Percentiles rank a stretch among this genome's conserved stretches.
phyloP scores from a whole-genome alignment of 2,329 filamentous ascomycete species.

The Cryphonectria naterciae region DNA sequence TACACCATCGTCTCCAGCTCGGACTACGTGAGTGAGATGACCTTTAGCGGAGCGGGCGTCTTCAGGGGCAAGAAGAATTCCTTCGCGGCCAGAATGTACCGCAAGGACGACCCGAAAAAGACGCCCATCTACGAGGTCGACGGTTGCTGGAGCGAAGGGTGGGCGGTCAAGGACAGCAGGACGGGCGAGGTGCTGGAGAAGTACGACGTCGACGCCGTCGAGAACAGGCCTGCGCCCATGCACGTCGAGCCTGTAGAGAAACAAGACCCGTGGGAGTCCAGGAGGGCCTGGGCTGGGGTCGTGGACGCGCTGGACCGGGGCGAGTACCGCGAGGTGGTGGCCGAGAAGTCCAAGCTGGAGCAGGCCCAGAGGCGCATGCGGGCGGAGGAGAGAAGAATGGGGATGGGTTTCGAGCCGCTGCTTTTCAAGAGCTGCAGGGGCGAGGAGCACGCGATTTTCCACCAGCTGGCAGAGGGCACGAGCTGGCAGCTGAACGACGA shows the following conservation, averaged over 20 bases:
- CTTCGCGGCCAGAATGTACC: conserved; percentile 49
- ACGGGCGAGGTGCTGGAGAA: conserved; percentile 41
- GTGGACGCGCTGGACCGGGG: conserved; percentile 71
- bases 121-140: conserved; percentile 43
- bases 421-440: conserved; percentile 38
- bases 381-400: conserved; percentile 62
- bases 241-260: conserved; percentile 58
- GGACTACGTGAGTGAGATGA: conserved; percentile 51
- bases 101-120: conserved; percentile 41
- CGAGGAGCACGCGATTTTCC: conserved; percentile 39
- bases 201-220: conserved; percentile 42
- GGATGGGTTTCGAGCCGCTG: conserved; percentile 47
- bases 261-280: conserved; percentile 80
- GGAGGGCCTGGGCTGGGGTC: conserved; percentile 80
- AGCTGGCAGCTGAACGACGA: conserved; percentile 39
- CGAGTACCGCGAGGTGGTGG: conserved; percentile 72
- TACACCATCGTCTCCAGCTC: conserved; percentile 51
- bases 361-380: conserved; percentile 79
- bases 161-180: conserved; percentile 39
- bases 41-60: conserved; percentile 51
- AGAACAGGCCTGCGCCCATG: conserved; percentile 40
- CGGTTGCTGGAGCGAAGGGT: conserved; percentile 50
- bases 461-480: conserved; percentile 37
- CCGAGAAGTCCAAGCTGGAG: conserved; percentile 80
- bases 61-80: conserved; percentile 50